These are phyloP conservation scores for Boletus reticuloceps DNA, from an alignment of 768 basidiomycete species.

Conservation along the genomic window DNA sequence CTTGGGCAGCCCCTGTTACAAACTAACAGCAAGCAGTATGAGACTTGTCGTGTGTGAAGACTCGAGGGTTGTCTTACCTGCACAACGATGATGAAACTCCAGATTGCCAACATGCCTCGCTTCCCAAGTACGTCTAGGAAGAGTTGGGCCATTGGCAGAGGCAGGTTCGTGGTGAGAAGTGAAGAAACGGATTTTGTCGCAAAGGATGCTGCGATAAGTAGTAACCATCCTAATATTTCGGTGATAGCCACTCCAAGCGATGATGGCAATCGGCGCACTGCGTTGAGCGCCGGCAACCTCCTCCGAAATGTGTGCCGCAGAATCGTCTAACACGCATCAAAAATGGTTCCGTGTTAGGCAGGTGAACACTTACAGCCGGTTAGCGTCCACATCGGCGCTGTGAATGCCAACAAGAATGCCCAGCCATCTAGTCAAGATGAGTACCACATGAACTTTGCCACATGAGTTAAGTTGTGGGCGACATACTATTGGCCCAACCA, in stretches of 20 bases:
- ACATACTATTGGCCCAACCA: slow-evolving; percentile 61
- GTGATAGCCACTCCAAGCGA: slow-evolving; percentile 61
- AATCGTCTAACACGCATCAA: slow-evolving; percentile 51
- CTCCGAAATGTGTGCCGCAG: slow-evolving; percentile 74
- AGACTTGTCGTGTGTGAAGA: neutral
- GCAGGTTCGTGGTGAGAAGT: slow-evolving; percentile 47
- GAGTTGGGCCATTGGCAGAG: slow-evolving; percentile 71
- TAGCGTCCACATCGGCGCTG: slow-evolving; percentile 76
- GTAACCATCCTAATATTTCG: slow-evolving; percentile 61
- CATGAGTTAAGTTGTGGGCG: neutral
- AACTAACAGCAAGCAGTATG: slow-evolving; percentile 37
- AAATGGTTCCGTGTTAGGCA: neutral
- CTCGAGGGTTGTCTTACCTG: slow-evolving; percentile 33
- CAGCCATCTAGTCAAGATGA: slow-evolving; percentile 51
- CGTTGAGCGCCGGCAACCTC: slow-evolving; percentile 63
- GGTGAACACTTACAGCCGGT: slow-evolving; percentile 57
- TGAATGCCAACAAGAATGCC: slow-evolving; percentile 73
- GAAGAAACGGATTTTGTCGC: slow-evolving; percentile 54
- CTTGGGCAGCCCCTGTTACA: slow-evolving; percentile 72
- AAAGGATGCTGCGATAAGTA: slow-evolving; percentile 63
- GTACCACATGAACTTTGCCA: neutral
- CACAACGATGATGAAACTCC: slow-evolving; percentile 69
- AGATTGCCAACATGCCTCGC: slow-evolving; percentile 67
- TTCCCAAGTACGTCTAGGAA: slow-evolving; percentile 65
- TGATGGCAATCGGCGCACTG: slow-evolving; percentile 67